These are phyloP conservation scores for Edaphochlamys debaryana DNA, from an alignment of 139 green algal genomes.

Conservation along the genomic window DNA sequence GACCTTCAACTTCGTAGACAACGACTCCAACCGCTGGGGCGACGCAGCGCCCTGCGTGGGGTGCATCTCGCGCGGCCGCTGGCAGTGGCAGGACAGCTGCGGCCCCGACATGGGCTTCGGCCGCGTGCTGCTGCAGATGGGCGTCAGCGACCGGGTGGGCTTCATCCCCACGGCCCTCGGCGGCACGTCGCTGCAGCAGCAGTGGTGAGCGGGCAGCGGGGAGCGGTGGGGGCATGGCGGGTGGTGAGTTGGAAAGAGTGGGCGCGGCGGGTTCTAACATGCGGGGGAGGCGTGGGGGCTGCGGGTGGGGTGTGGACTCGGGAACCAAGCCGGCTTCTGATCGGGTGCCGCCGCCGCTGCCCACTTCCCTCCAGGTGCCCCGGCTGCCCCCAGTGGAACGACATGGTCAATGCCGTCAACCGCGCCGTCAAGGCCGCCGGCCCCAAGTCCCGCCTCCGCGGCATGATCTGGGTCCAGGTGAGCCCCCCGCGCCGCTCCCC, in stretches of 20 bases:
- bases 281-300: too few relatives aligned
- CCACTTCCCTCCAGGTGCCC: not conserved
- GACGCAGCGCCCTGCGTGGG: constrained; percentile 11
- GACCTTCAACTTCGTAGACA: constrained; percentile 2
- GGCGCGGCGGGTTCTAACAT: too few relatives aligned
- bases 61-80: constrained; percentile 2
- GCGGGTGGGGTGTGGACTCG: too few relatives aligned
- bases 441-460: not conserved
- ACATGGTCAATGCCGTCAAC: not conserved
- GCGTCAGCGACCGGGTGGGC: not conserved
- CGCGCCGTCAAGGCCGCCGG: not conserved
- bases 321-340: too few relatives aligned
- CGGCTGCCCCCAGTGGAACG: not conserved
- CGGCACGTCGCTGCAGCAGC: not conserved
- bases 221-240: too few relatives aligned
- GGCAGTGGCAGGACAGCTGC: not conserved
- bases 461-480: constrained; percentile 29
- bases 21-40: not conserved
- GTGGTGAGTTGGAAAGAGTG: too few relatives aligned
- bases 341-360: too few relatives aligned
- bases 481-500: too few relatives aligned
- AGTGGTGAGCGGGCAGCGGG: not conserved
- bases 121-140: constrained; percentile 13
- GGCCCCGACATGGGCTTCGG: constrained; percentile 13
- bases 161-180: not conserved